Conservation (phyloP, 1,139 yeast genomes). For the Pichia sp. region DNA sequence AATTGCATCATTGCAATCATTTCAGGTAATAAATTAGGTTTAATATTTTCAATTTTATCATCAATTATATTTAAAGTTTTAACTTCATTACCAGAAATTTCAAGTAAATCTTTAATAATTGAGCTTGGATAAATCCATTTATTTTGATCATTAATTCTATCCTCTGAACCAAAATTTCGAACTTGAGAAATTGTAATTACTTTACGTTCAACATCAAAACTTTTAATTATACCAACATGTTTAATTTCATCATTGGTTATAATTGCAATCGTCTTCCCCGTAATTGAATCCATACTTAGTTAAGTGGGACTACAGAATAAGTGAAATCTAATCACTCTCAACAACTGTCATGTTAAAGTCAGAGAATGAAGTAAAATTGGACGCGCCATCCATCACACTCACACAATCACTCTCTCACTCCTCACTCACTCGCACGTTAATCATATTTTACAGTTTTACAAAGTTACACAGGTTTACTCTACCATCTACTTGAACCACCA, state of each 20-base stretch:
- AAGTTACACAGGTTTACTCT: not conserved
- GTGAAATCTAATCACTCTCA: too few species aligned
- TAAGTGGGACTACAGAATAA: not conserved
- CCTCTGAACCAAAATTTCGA: conserved; percentile 88
- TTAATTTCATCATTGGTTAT: conserved; percentile 83
- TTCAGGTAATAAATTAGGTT: conserved; percentile 30
- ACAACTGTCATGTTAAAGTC: too few species aligned
- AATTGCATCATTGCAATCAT: conserved; percentile 8
- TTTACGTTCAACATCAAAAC: conserved; percentile 84
- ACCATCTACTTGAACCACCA: conserved; percentile 30
- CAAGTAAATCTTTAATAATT: conserved; percentile 71
- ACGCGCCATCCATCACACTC: too few species aligned
- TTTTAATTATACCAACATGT: conserved; percentile 81
- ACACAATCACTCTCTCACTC: too few species aligned
- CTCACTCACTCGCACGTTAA: not conserved
- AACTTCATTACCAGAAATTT: conserved; percentile 88
- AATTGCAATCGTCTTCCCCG: conserved; percentile 84
- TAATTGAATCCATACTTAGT: conserved; percentile 14
- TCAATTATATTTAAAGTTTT: conserved; percentile 84
- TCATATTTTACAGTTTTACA: not conserved
- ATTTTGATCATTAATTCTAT: conserved; percentile 67
- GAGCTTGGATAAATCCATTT: conserved; percentile 70
- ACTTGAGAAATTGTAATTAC: conserved; percentile 83
- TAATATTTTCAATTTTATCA: conserved; percentile 42
- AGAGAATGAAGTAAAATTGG: too few species aligned